These are phyloP conservation scores for Phytophthora pinifolia DNA, from an alignment of 352 stramenopile species.

Conservation along the genomic window DNA sequence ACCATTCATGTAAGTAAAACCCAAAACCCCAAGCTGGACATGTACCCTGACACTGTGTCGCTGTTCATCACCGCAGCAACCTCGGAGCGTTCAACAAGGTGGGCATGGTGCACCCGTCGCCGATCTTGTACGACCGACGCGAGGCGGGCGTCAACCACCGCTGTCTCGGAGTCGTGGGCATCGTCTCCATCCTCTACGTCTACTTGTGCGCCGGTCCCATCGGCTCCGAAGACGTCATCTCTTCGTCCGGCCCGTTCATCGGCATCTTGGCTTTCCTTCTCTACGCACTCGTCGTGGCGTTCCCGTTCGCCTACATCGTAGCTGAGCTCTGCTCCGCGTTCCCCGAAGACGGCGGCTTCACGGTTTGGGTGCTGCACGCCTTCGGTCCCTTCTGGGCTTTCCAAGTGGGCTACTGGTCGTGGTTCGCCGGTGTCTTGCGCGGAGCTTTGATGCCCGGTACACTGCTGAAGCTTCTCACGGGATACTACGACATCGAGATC, in stretches of 20 bases:
- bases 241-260: conserved; percentile 44
- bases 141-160: conserved; percentile 30
- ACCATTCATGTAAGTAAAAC: conserved; percentile 14
- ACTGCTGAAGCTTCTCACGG: conserved; percentile 31
- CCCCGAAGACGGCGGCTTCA: conserved; percentile 80
- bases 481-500: conserved; percentile 37
- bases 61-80: conserved; percentile 15
- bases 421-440: conserved; percentile 69
- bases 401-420: conserved; percentile 77
- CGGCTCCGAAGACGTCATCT: conserved; percentile 35
- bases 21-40: background rate
- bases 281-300: conserved; percentile 83
- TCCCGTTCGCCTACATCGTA: conserved; percentile 91
- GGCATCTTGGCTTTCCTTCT: conserved; percentile 84
- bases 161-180: conserved; percentile 25
- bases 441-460: conserved; percentile 67
- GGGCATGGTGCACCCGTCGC: conserved; percentile 34
- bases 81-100: conserved; percentile 33
- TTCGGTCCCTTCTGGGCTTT: conserved; percentile 88
- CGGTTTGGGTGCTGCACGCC: conserved; percentile 90
- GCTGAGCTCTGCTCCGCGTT: conserved; percentile 90
- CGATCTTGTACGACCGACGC: conserved; percentile 23
- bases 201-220: conserved; percentile 39
- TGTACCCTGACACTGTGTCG: background rate
- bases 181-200: conserved; percentile 39